Percentiles rank a stretch among this genome's conserved stretches.
These are phyloP conservation scores for Aspergillus ruber DNA, from an alignment of 2,329 filamentous ascomycete species.

Conservation along the genomic window DNA sequence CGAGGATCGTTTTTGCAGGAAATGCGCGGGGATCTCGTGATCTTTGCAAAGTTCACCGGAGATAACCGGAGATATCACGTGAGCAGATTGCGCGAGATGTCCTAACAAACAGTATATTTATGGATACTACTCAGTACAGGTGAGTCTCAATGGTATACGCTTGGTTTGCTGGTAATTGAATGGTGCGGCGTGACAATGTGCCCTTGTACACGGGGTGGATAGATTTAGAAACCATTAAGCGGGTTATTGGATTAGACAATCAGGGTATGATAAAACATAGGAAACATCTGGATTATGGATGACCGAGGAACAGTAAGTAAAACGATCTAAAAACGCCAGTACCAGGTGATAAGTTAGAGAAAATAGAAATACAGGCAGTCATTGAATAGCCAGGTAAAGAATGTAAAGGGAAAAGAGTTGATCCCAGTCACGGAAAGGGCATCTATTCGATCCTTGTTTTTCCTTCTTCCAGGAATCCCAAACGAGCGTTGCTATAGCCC, in stretches of 20 bases:
- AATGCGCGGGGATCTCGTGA: too few species aligned
- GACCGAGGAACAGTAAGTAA: too few species aligned
- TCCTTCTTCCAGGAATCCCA: constrained; percentile 85
- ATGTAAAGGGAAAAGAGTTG: neutral
- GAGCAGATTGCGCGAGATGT: neutral
- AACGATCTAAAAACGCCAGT: neutral
- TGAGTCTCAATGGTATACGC: too few species aligned
- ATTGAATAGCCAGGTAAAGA: neutral
- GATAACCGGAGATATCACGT: constrained; percentile 7
- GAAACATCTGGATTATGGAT: neutral
- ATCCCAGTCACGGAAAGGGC: neutral
- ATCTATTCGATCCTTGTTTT: constrained; percentile 87
- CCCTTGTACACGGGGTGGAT: too few species aligned
- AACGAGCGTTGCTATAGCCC: constrained; percentile 72
- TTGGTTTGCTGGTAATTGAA: too few species aligned
- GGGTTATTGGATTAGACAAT: too few species aligned
- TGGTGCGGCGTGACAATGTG: too few species aligned
- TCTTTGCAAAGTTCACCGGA: neutral
- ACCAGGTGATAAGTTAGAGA: neutral
- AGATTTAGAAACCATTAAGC: too few species aligned
- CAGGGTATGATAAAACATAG: neutral
- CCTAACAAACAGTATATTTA: neutral
- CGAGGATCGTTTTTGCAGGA: constrained; percentile 9
- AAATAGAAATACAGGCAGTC: constrained; percentile 5
- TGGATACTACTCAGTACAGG: too few species aligned